phyloP scores from a whole-genome alignment of 176 grass and related monocot species.

The Carex parvula region DNA sequence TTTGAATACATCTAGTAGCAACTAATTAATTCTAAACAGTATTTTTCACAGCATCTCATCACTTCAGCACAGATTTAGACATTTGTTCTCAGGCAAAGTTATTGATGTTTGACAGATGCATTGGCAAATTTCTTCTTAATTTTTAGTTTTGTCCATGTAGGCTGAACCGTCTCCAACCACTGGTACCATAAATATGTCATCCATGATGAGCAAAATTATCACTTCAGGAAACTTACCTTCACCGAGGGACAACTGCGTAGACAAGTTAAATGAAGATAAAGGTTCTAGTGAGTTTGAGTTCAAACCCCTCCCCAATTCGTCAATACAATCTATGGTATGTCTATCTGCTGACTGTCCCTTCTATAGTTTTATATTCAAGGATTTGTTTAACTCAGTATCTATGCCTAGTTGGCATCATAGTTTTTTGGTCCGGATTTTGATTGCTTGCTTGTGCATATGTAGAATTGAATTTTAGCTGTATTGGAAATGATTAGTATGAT shows the following conservation, averaged over 20 bases:
- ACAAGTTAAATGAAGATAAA: slow-evolving; percentile 38
- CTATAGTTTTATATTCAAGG: not conserved
- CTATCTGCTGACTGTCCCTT: not conserved
- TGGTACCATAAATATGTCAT: slow-evolving; percentile 76
- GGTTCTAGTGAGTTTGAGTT: slow-evolving; percentile 72
- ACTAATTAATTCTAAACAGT: not conserved
- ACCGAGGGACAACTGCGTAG: slow-evolving; percentile 43
- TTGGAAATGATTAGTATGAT: not conserved
- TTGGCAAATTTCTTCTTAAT: slow-evolving; percentile 12
- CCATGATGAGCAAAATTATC: slow-evolving; percentile 57
- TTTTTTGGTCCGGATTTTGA: not conserved
- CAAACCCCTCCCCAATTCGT: slow-evolving; percentile 54
- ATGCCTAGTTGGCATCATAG: not conserved
- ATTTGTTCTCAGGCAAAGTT: not conserved
- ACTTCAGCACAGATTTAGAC: slow-evolving; percentile 1
- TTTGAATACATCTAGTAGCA: not conserved
- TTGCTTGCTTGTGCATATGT: not conserved
- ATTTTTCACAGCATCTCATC: not conserved
- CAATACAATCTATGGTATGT: slow-evolving; percentile 35
- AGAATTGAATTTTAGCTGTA: not conserved
- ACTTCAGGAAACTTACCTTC: slow-evolving; percentile 43
- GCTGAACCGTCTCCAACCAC: slow-evolving; percentile 98
- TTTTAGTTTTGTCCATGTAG: slow-evolving; percentile 33
- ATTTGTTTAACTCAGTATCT: not conserved
- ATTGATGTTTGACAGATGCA: not conserved